These are phyloP conservation scores for Termitomyces sp. DNA, from an alignment of 768 basidiomycete genomes.

Conservation along the genomic window DNA sequence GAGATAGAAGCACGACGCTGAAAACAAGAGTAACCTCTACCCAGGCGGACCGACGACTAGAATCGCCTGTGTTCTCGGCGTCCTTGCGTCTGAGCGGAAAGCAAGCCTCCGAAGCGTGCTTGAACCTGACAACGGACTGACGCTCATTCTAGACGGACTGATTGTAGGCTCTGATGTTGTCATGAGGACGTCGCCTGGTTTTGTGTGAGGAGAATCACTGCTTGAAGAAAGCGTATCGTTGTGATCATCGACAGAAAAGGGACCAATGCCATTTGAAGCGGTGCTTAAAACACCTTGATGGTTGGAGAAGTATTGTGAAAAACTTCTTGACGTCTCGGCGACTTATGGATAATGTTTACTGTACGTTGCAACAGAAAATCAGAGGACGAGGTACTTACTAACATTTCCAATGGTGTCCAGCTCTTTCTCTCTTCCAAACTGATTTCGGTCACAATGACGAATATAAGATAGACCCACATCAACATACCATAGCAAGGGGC, in stretches of 20 bases:
- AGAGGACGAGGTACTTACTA: slow-evolving; percentile 33
- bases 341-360: slow-evolving; percentile 21
- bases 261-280: slow-evolving; percentile 24
- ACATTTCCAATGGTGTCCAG: slow-evolving; percentile 63
- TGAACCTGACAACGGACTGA: slow-evolving; percentile 30
- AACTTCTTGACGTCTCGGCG: slow-evolving; percentile 49
- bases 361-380: background rate
- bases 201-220: slow-evolving; percentile 29
- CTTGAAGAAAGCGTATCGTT: slow-evolving; percentile 39
- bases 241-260: slow-evolving; percentile 30
- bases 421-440: slow-evolving; percentile 73
- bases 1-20: slow-evolving; percentile 3
- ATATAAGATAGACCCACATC: background rate
- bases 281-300: slow-evolving; percentile 35
- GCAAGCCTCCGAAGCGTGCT: slow-evolving; percentile 41
- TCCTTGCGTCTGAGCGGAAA: slow-evolving; percentile 34
- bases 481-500: slow-evolving; percentile 54
- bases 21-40: slow-evolving; percentile 22
- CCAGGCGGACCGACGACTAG: slow-evolving; percentile 62
- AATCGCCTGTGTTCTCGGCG: slow-evolving; percentile 51
- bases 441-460: background rate
- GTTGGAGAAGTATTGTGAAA: slow-evolving; percentile 47
- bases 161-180: slow-evolving; percentile 13
- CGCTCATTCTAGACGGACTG: slow-evolving; percentile 19
- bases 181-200: background rate